Evolutionary conservation across 192 early-diverging fungal species (phyloP).

Genomic region (Phlyctochytrium arcticum): DNA sequence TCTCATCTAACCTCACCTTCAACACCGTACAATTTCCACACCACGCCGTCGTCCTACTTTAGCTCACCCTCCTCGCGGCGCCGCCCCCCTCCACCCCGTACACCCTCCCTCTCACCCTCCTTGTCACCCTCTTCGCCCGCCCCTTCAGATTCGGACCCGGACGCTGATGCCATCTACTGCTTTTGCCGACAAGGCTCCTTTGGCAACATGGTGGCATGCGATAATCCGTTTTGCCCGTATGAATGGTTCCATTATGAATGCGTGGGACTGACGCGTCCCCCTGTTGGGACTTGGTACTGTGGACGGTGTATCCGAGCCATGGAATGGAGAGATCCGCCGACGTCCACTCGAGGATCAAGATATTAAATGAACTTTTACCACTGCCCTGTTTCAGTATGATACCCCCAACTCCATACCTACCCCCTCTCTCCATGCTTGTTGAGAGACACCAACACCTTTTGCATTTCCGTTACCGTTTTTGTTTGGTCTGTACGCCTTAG

Average conservation of each 20-base stretch:
- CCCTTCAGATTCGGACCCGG: neutral
- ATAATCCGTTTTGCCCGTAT: constrained; percentile 65
- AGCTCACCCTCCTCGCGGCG: neutral
- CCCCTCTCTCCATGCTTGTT: too few species aligned
- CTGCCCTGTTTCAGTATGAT: too few species aligned
- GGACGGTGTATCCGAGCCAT: too few species aligned
- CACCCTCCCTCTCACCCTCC: neutral
- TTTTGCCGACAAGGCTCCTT: neutral
- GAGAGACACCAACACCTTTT: too few species aligned
- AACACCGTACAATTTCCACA: neutral
- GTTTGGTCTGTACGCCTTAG: too few species aligned
- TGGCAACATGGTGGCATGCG: constrained; percentile 10
- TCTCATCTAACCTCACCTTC: neutral
- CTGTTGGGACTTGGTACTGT: constrained; percentile 96
- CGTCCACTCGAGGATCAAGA: too few species aligned
- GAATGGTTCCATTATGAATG: constrained; percentile 98
- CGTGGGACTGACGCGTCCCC: constrained; percentile 79
- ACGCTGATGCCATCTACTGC: neutral
- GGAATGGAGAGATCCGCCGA: too few species aligned
- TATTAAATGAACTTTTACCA: too few species aligned
- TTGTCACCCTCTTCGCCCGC: neutral
- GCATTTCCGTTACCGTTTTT: too few species aligned
- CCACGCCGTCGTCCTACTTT: neutral
- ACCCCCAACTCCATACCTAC: too few species aligned
- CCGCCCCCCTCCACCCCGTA: neutral